These are phyloP conservation scores for Lactarius indigo DNA, from an alignment of 768 basidiomycete genomes.

Conservation along the genomic window DNA sequence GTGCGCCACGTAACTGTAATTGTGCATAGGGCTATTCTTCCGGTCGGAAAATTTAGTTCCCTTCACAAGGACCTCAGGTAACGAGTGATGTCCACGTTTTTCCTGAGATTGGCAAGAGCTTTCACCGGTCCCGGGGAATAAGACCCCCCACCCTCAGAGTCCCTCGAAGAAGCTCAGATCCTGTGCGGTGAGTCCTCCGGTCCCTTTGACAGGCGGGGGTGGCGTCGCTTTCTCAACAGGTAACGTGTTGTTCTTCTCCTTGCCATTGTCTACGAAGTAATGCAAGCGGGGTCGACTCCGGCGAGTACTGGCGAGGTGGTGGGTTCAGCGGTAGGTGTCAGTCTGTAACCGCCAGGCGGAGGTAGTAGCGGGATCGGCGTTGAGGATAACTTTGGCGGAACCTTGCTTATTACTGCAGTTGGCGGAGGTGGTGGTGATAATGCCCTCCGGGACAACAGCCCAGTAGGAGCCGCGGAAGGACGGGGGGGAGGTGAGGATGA, in stretches of 20 bases:
- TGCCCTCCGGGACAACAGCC: neutral
- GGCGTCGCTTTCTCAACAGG: conserved; percentile 11
- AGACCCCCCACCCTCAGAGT: conserved; percentile 35
- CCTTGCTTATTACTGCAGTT: neutral
- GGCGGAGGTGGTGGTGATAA: conserved; percentile 9
- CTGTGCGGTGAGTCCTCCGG: conserved; percentile 69
- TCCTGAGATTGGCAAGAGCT: neutral
- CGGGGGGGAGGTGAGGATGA: neutral
- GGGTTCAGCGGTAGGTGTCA: neutral
- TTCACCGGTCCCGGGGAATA: neutral
- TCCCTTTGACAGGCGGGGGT: conserved; percentile 24
- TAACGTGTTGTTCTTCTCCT: conserved; percentile 11
- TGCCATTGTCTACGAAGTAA: conserved; percentile 8
- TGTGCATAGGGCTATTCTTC: neutral
- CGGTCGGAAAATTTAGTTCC: neutral
- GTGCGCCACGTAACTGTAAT: neutral
- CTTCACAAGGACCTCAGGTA: neutral
- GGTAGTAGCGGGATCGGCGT: conserved; percentile 16
- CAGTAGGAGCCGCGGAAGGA: neutral
- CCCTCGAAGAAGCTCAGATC: conserved; percentile 89
- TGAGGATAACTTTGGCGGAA: neutral
- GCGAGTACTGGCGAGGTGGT: conserved; percentile 2
- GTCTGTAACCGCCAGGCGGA: conserved; percentile 10
- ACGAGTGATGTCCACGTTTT: neutral
- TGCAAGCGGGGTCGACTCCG: conserved; percentile 24